Base-by-base conservation (phyloP, 2,329 filamentous ascomycete genomes). In the Onygenales sp. region DNA sequence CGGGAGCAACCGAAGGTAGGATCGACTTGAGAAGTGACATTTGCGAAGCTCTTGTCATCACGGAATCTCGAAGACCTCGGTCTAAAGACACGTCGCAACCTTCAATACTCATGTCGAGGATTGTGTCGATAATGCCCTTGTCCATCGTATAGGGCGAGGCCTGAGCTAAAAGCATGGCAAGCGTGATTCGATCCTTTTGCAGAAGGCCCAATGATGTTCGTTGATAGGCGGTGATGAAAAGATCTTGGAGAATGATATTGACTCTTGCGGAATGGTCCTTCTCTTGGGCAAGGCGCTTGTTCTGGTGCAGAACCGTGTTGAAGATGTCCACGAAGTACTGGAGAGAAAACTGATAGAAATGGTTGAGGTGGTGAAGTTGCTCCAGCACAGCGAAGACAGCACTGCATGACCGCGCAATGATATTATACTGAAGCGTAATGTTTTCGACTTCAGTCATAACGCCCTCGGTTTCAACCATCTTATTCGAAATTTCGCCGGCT, bases 251-350 rank as follows among this genome's bases (percentile, higher is more conserved):
- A 60, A 98, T 98, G 52, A 92, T 83, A 65, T 96, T 88, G 49
- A 93, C 85, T 37, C 93, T 87, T 11, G 77, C 78, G 59, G 88
- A 84, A 71, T 95, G 82, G 58, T 93, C 85, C 34, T 80, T 84
- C 68, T 86, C 83, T 55, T 76, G 78, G 17, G 80, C 79, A 50
- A 93, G 77, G 55, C 83, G 83, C 63, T 85, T 84, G 70, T 94
- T 94, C 54, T 83, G 80, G 61, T 86, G 86, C 40, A 98, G 79
- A 6, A 98, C 93, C 5, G 86, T 83, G 67, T 95, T 88, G 80
- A 98, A 98, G 62, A 98, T 98, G 67, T 96, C 88, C 52, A 95
- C 81, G 74, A 98, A 98, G 73, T 95, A 98, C 70, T 96, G 91
- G 55, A 98, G 79, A 39, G 93, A 98, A 78, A 98, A 98, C 68